Evolutionary conservation across 1,139 yeast genomes (phyloP).

Genomic region (Debaryomyces psychrophilus): DNA sequence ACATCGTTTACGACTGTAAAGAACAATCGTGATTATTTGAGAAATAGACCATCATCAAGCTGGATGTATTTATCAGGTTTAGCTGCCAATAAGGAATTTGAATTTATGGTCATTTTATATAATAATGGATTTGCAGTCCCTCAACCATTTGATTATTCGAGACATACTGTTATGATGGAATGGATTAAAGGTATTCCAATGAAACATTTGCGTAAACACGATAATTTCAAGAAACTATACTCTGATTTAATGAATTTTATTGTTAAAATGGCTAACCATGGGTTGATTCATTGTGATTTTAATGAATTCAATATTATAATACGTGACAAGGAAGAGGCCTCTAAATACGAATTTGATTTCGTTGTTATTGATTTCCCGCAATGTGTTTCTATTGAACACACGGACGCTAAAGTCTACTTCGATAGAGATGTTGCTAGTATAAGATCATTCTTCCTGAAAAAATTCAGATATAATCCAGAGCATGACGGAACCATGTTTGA

Average conservation of each 20-base stretch:
- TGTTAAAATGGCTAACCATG: constrained; percentile 80
- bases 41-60: constrained; percentile 64
- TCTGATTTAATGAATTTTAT: constrained; percentile 85
- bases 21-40: constrained; percentile 88
- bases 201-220: constrained; percentile 76
- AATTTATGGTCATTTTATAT: constrained; percentile 77
- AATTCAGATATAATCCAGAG: constrained; percentile 71
- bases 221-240: constrained; percentile 70
- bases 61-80: constrained; percentile 93
- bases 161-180: constrained; percentile 94
- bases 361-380: constrained; percentile 98
- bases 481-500: constrained; percentile 70
- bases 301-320: constrained; percentile 95
- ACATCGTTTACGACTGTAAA: constrained; percentile 91
- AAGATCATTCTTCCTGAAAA: constrained; percentile 76
- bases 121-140: constrained; percentile 86
- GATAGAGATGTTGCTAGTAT: constrained; percentile 92
- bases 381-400: constrained; percentile 90
- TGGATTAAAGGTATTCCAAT: constrained; percentile 86
- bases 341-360: constrained; percentile 60
- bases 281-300: constrained; percentile 95
- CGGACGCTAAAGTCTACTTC: constrained; percentile 84
- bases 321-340: constrained; percentile 58
- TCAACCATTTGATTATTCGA: constrained; percentile 80
- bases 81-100: constrained; percentile 91